phyloP scores from a whole-genome alignment of 371 early-diverging fungal genomes.

The Apophysomyces trapeziformis region DNA sequence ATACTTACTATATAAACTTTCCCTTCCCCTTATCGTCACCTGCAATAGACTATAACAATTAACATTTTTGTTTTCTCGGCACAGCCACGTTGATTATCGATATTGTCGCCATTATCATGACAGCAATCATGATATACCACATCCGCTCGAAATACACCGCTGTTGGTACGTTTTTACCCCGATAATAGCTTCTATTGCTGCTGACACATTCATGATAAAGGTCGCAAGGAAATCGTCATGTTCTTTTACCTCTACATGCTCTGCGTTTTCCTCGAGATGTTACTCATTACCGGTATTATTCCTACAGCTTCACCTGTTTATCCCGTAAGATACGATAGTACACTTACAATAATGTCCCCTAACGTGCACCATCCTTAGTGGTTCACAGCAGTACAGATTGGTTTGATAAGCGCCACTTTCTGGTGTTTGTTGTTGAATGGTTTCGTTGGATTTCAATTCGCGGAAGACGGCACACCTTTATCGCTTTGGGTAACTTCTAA shows the following conservation, averaged over 20 bases:
- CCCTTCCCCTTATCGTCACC: not conserved
- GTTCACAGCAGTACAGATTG: constrained; percentile 85
- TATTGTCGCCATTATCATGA: constrained; percentile 86
- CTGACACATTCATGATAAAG: constrained; percentile 29
- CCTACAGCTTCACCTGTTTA: constrained; percentile 73
- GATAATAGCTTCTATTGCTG: not conserved
- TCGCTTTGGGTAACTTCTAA: constrained; percentile 82
- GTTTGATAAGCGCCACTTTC: constrained; percentile 81
- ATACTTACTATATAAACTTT: not conserved
- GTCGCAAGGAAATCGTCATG: constrained; percentile 92
- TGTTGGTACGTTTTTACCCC: constrained; percentile 65
- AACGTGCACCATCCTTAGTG: constrained; percentile 58
- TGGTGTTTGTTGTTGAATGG: constrained; percentile 95
- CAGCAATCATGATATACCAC: constrained; percentile 90
- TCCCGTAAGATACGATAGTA: constrained; percentile 56
- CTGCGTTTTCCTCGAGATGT: constrained; percentile 75
- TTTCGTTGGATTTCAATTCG: constrained; percentile 95
- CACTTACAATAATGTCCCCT: not conserved
- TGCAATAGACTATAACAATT: not conserved
- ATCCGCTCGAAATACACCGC: constrained; percentile 93
- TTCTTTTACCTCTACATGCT: constrained; percentile 88
- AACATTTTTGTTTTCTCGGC: constrained; percentile 7
- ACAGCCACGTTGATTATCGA: constrained; percentile 77
- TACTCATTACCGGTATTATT: constrained; percentile 82
- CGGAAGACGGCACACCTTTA: constrained; percentile 92